phyloP scores from a whole-genome alignment of 495 filamentous ascomycete genomes.

The Viridothelium virens region DNA sequence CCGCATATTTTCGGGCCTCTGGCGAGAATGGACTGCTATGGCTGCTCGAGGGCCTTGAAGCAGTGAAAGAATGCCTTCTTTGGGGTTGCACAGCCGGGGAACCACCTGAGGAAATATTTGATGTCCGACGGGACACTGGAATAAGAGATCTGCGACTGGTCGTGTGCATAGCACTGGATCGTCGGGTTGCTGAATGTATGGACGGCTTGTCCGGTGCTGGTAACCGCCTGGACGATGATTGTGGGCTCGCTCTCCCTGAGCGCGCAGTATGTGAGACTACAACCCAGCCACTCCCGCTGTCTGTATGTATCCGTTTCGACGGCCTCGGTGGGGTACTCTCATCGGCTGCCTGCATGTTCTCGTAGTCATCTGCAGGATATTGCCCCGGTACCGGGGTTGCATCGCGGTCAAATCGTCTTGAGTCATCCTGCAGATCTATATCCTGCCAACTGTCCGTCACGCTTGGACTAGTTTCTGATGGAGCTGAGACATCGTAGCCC shows the following conservation, averaged over 20 bases:
- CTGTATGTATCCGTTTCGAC: slow-evolving; percentile 48
- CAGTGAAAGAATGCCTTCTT: slow-evolving; percentile 12
- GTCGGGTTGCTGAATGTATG: not conserved
- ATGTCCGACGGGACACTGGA: slow-evolving; percentile 34
- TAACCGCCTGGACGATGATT: slow-evolving; percentile 15
- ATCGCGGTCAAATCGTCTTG: not conserved
- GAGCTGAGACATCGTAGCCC: slow-evolving; percentile 47
- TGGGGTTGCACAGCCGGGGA: not conserved
- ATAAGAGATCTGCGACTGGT: slow-evolving; percentile 27
- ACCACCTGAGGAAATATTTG: slow-evolving; percentile 12
- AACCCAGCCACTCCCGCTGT: slow-evolving; percentile 56
- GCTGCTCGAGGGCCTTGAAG: slow-evolving; percentile 1
- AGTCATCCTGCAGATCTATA: slow-evolving; percentile 13
- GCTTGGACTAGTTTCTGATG: not conserved
- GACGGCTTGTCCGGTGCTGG: slow-evolving; percentile 11
- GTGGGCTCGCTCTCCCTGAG: slow-evolving; percentile 23
- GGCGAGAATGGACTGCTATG: slow-evolving; percentile 27
- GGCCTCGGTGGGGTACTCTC: slow-evolving; percentile 32
- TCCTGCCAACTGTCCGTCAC: slow-evolving; percentile 15
- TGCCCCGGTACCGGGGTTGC: slow-evolving; percentile 39
- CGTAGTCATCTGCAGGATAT: slow-evolving; percentile 37
- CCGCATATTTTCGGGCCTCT: slow-evolving; percentile 62
- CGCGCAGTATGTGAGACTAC: slow-evolving; percentile 45
- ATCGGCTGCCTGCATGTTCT: slow-evolving; percentile 28
- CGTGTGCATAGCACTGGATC: slow-evolving; percentile 9